Base-by-base conservation (phyloP, 2,329 filamentous ascomycete genomes). In the Arthrobotrys pseudoclavata region DNA sequence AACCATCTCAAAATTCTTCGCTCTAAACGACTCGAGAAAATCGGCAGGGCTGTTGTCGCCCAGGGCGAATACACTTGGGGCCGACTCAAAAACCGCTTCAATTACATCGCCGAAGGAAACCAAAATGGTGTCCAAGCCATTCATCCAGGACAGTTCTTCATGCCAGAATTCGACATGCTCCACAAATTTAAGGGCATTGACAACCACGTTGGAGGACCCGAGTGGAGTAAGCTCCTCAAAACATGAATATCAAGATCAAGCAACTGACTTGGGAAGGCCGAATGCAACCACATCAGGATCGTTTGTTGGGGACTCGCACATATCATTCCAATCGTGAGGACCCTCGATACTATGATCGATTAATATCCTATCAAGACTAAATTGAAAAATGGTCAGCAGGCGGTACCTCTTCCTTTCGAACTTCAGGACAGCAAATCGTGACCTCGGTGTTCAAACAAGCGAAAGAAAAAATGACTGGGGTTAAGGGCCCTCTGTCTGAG, bases 31-130 rank as follows among this genome's bases (percentile, higher is more conserved):
- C n/a, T 72, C 2, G 53, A 48, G 18, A 60, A 52, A 15, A 22
- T 31, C 12, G 13, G 45, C 18, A 72, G 63, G 20, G 24, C 24
- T 9, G 69, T 57, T 7, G 3, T 57, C 10, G 18, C 26, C 3
- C 22, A 57, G 9, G 40, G 45, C 20, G 40, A 64, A 6, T 60
- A 60, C 15, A 60, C 34, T 26, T 72, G 69, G 69, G 50, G 50
- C 1, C 24, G 34, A 13, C 40, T 64, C 37, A 72, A 66, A 37
- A 22, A 15, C 7, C 63, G 31, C 9, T 66, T 72, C 69, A 55
- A 64, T 9, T 60, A 18, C 26, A 18, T 64, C 18, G 12, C 20
- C 12, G 55, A 60, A 42, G 20, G 34, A 1, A 1, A n/a, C 3
- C 18, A 26, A 10, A n/a, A 9, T 37, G 55, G 34, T n/a, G 34